Evolutionary conservation across 2,329 filamentous ascomycete species (phyloP).

Genomic region (Arthrobotrys pseudoclavata): DNA sequence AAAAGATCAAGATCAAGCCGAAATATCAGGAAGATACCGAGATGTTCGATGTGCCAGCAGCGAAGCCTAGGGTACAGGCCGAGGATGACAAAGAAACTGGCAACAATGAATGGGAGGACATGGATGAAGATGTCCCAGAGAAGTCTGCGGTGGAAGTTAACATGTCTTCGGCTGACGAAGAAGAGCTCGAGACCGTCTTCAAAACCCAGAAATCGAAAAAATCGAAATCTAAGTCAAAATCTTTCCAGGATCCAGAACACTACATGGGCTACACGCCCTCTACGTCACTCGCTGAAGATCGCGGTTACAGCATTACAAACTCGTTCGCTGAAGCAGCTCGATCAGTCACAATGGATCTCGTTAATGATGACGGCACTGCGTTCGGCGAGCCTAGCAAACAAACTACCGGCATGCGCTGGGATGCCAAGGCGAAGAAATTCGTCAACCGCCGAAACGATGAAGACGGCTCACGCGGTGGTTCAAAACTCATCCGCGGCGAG

Average conservation of each 20-base stretch:
- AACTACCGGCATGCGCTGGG: conserved; percentile 84
- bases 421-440: conserved; percentile 96
- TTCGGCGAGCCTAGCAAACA: conserved; percentile 82
- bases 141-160: conserved; percentile 65
- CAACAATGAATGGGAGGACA: conserved; percentile 63
- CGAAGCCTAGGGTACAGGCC: conserved; percentile 65
- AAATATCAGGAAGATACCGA: conserved; percentile 69
- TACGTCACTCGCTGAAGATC: conserved; percentile 85
- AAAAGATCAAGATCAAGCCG: conserved; percentile 71
- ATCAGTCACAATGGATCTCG: conserved; percentile 89
- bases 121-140: conserved; percentile 65
- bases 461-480: conserved; percentile 80
- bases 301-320: conserved; percentile 89
- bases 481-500: conserved; percentile 84
- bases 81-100: conserved; percentile 65
- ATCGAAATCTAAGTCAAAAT: conserved; percentile 72
- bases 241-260: conserved; percentile 86
- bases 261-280: conserved; percentile 97
- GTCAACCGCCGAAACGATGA: conserved; percentile 92
- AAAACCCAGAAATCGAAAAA: conserved; percentile 66
- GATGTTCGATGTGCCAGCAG: conserved; percentile 48
- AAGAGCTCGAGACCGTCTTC: conserved; percentile 78
- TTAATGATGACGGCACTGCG: conserved; percentile 81
- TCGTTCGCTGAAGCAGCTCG: conserved; percentile 92
- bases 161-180: conserved; percentile 74